A percentile compares a stretch with the other conserved stretches of the same genome.
These are phyloP conservation scores for Ilyonectria sp. DNA, from an alignment of 2,329 filamentous ascomycete species.

Conservation along the genomic window DNA sequence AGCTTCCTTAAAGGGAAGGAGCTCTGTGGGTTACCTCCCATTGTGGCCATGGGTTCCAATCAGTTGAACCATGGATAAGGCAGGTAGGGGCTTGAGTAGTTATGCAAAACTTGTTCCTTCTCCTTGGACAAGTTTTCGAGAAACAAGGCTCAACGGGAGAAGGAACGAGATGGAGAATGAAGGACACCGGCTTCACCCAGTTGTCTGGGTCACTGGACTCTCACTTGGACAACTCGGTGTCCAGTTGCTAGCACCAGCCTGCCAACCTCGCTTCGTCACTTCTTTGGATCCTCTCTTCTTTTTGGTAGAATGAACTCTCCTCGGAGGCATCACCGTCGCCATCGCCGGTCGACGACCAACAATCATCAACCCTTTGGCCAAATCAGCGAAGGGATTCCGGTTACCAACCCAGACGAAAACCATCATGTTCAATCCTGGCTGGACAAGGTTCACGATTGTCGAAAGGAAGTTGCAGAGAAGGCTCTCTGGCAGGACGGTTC, in stretches of 20 bases:
- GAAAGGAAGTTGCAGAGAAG: neutral
- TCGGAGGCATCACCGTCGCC: neutral
- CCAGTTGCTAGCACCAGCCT: neutral
- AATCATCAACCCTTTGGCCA: neutral
- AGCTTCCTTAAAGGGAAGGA: neutral
- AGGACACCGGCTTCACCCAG: neutral
- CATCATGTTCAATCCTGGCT: slow-evolving; percentile 11
- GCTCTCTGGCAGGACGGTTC: neutral
- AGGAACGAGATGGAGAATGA: neutral
- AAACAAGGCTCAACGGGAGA: neutral
- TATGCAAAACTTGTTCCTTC: neutral
- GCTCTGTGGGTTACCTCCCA: neutral
- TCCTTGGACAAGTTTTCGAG: neutral
- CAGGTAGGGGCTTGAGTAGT: neutral
- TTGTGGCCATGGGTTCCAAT: neutral
- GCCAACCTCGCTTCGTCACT: neutral
- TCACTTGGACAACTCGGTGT: neutral
- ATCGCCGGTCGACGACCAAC: neutral
- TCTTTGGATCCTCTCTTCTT: neutral
- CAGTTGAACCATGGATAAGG: neutral
- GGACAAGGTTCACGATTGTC: neutral
- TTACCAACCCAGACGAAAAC: neutral
- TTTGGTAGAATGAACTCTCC: slow-evolving; percentile 8
- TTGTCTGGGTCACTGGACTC: neutral
- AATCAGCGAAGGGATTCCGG: neutral